Base-by-base conservation (phyloP, 768 basidiomycete species). In the Strobilomyces echinocephalus region DNA sequence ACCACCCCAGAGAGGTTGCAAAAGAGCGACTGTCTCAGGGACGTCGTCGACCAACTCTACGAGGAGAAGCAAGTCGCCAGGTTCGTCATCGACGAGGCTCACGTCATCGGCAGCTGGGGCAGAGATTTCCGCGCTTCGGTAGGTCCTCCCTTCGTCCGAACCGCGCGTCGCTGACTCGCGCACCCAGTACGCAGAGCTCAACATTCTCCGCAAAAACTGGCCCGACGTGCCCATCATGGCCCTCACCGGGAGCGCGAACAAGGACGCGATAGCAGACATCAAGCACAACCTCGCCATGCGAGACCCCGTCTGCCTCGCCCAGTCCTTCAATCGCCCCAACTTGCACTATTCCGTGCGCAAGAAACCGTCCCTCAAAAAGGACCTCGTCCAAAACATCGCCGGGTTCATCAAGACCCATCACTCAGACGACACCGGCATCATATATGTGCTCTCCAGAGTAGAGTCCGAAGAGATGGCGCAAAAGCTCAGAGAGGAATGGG, bases 21-120 rank as follows among this genome's bases (percentile, higher is more conserved):
- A 33, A 78, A 82, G 57, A 91, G 83, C 52, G 70, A 69, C 0
- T 62, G 60, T n/a, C 78, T 90, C 46, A 78, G 74, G 60, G 69
- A 64, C 9, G 78, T 85, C 16, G 69, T 98, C 10, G 59, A 67
- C 18, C 68, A 72, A n/a, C 73, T 97, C 2, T 77, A 93, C 62
- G 64, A 71, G 7, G 65, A 72, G 24, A 73, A 76, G 5, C 73
- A 79, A 52, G 67, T 99, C 38, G 93, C 91, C 14, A 76, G 95
- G 31, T 95, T 99, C 65, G 94, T 97, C 1, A 80, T 97, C 47
- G 97, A 99, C 65, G 97, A 99, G 67, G 95, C 94, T 2, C 97
- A 99, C 68, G 93, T 92, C 67, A 89, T 98, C 40, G 86, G 84
- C 14, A 84, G 85, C 20, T 98, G 97, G 97, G 97, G 95, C 7